A percentile compares a stretch with the other conserved stretches of the same genome.
Conservation (phyloP, 2,329 filamentous ascomycete species). For the Alternaria solani region DNA sequence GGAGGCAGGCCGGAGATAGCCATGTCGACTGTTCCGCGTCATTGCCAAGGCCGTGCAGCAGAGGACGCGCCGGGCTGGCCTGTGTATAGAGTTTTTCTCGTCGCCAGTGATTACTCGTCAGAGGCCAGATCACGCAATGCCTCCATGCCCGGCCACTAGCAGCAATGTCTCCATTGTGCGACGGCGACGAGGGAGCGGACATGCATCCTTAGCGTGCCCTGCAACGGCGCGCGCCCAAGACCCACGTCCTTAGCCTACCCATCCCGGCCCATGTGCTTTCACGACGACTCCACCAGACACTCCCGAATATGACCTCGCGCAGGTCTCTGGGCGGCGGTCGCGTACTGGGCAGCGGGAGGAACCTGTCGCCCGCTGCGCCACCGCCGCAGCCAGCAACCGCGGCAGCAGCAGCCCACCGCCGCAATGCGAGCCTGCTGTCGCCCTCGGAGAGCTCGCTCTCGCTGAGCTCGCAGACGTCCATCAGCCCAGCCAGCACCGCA, state of each 20-base stretch:
- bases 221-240: conserved; percentile 24
- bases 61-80: not conserved
- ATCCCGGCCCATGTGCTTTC: conserved; percentile 27
- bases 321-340: conserved; percentile 87
- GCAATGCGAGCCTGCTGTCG: conserved; percentile 62
- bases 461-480: conserved; percentile 76
- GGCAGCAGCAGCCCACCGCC: conserved; percentile 40
- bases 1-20: conserved; percentile 35
- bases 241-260: conserved; percentile 17
- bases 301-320: conserved; percentile 50
- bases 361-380: conserved; percentile 72
- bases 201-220: conserved; percentile 28
- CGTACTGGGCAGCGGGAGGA: conserved; percentile 85
- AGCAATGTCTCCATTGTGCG: not conserved
- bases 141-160: not conserved
- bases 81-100: not conserved
- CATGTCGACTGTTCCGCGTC: conserved; percentile 20
- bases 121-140: not conserved
- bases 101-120: not conserved
- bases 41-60: conserved; percentile 20
- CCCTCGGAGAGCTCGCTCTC: conserved; percentile 78
- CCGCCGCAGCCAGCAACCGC: conserved; percentile 35
- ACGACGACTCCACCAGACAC: conserved; percentile 28
- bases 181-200: conserved; percentile 7
- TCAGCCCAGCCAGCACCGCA: conserved; percentile 73